Percentiles rank a stretch among this genome's conserved stretches.
Evolutionary conservation across 805 yeast genomes (phyloP).

Genomic region (Hanseniaspora lachancei): DNA sequence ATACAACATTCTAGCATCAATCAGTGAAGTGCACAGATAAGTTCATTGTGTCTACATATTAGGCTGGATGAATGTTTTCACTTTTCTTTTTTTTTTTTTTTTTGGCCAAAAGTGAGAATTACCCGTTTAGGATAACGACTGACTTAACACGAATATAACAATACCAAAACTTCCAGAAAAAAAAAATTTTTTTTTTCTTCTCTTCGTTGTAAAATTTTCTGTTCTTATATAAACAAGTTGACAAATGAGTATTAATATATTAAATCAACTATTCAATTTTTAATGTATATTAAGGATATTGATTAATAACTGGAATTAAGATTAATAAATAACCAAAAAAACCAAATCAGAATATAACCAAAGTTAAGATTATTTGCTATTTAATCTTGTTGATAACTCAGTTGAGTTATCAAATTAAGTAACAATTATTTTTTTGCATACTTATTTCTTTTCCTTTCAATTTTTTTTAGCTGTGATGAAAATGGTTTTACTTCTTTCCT

Average conservation of each 20-base stretch:
- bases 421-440: background rate
- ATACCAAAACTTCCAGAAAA: background rate
- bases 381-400: background rate
- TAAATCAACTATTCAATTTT: too few relatives aligned
- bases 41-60: too few relatives aligned
- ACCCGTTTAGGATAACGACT: background rate
- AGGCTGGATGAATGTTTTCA: too few relatives aligned
- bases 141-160: background rate
- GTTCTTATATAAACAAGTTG: background rate
- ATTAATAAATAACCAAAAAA: background rate
- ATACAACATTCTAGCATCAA: too few relatives aligned
- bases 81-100: background rate
- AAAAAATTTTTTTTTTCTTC: background rate
- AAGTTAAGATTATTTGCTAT: too few relatives aligned
- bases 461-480: conserved; percentile 30
- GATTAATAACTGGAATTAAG: too few relatives aligned
- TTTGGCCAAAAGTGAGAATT: background rate
- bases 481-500: conserved; percentile 73
- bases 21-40: too few relatives aligned
- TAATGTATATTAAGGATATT: too few relatives aligned
- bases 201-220: background rate
- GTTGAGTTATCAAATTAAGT: background rate
- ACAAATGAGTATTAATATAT: background rate
- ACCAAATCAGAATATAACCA: too few relatives aligned
- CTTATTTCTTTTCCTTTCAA: background rate